Percentiles rank a stretch among this genome's conserved stretches.
Conservation (phyloP, 1,139 yeast species). For the Pichia sp. region DNA sequence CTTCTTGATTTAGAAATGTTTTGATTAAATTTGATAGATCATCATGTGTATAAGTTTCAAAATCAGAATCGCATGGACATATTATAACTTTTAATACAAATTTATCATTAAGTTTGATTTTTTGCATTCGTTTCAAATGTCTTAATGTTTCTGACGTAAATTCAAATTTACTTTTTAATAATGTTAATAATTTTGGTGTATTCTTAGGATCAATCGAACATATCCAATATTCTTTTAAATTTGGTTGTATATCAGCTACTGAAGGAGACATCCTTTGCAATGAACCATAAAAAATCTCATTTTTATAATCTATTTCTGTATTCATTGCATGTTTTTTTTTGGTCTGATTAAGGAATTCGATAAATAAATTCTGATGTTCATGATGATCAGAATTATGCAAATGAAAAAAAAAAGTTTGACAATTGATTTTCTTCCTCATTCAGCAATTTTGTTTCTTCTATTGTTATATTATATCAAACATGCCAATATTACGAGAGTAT, state of each 20-base stretch:
- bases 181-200: slow-evolving; percentile 32
- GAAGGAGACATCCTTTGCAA: slow-evolving; percentile 40
- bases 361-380: no score
- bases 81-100: slow-evolving; percentile 27
- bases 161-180: slow-evolving; percentile 21
- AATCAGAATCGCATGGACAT: slow-evolving; percentile 19
- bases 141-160: slow-evolving; percentile 36
- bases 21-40: slow-evolving; percentile 17
- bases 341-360: neutral
- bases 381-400: no score
- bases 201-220: slow-evolving; percentile 39
- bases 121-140: slow-evolving; percentile 36
- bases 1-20: slow-evolving; percentile 17
- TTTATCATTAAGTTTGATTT: slow-evolving; percentile 9
- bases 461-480: no score
- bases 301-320: slow-evolving; percentile 40
- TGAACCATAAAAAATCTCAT: slow-evolving; percentile 41
- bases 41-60: slow-evolving; percentile 10
- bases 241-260: slow-evolving; percentile 28
- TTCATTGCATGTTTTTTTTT: neutral
- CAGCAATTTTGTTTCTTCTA: no score
- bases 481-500: no score
- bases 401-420: no score
- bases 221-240: slow-evolving; percentile 52
- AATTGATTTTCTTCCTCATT: no score